Evolutionary conservation across 192 early-diverging fungal species (phyloP).

Genomic region (Backusella psychrophila): DNA sequence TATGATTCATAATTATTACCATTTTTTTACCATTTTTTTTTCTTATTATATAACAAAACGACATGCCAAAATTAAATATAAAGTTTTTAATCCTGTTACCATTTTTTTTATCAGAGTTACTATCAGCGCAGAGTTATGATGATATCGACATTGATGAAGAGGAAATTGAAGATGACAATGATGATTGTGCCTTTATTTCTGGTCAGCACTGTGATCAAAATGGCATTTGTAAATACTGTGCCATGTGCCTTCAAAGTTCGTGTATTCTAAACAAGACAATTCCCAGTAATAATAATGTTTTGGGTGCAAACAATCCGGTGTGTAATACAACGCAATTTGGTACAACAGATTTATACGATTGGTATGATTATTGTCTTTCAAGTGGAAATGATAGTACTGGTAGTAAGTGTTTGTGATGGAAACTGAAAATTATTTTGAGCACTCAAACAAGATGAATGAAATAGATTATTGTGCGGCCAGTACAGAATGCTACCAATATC

Average conservation of each 20-base stretch:
- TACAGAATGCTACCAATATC: conserved; percentile 24
- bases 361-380: conserved; percentile 25
- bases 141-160: background rate
- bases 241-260: conserved; percentile 25
- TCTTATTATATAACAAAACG: background rate
- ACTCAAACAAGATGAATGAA: background rate
- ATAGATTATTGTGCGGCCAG: conserved; percentile 22
- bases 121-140: background rate
- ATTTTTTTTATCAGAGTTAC: background rate
- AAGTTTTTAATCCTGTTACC: background rate
- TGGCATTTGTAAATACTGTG: conserved; percentile 26
- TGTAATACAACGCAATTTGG: conserved; percentile 20
- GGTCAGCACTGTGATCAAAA: conserved; percentile 15
- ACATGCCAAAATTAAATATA: background rate
- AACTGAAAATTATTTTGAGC: background rate
- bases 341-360: conserved; percentile 13
- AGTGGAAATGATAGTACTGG: conserved; percentile 21
- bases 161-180: background rate
- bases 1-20: background rate
- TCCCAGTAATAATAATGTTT: background rate
- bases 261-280: conserved; percentile 22
- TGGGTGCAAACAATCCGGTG: background rate
- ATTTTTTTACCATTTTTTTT: background rate
- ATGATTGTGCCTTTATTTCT: conserved; percentile 18
- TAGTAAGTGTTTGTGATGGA: background rate